phyloP scores from a whole-genome alignment of 2,329 filamentous ascomycete genomes.

The Microdochium bolleyi region DNA sequence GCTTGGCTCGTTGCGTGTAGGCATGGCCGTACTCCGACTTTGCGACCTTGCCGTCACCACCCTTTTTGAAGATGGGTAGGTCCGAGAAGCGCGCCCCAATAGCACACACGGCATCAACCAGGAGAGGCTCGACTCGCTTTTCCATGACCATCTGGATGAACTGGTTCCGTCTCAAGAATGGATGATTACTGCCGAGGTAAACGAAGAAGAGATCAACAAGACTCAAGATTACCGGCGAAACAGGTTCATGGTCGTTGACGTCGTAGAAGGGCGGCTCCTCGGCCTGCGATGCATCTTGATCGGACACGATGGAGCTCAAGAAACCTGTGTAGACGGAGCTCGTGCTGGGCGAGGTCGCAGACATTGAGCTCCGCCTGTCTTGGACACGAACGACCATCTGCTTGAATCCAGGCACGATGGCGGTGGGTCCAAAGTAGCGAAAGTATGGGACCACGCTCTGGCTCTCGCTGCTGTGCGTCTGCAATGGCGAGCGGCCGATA shows the following conservation, averaged over 20 bases:
- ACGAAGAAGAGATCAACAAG: constrained; percentile 75
- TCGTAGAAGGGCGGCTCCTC: constrained; percentile 70
- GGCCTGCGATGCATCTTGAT: constrained; percentile 30
- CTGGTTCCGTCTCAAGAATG: constrained; percentile 66
- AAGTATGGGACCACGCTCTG: constrained; percentile 73
- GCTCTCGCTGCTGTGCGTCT: constrained; percentile 40
- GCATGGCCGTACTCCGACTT: constrained; percentile 65
- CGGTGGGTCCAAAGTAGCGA: constrained; percentile 82
- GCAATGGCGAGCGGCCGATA: constrained; percentile 32
- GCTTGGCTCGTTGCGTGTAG: constrained; percentile 76
- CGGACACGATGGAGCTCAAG: constrained; percentile 32
- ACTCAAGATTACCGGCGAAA: constrained; percentile 67
- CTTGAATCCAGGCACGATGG: constrained; percentile 86
- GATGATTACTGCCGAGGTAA: constrained; percentile 79
- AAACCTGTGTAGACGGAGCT: constrained; percentile 19
- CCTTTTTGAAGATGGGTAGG: constrained; percentile 41
- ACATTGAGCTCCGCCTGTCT: constrained; percentile 53
- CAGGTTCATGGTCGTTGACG: constrained; percentile 58
- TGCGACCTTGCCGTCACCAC: constrained; percentile 36
- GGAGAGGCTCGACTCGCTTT: constrained; percentile 73
- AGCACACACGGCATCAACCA: constrained; percentile 81
- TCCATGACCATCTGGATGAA: constrained; percentile 72
- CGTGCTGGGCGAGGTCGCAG: constrained; percentile 41
- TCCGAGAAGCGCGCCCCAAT: constrained; percentile 75
- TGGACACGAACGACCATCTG: constrained; percentile 82